Percentiles rank a stretch among this genome's conserved stretches.
These are phyloP conservation scores for Strigomonas galati DNA, from an alignment of 208 protist species.

Conservation along the genomic window DNA sequence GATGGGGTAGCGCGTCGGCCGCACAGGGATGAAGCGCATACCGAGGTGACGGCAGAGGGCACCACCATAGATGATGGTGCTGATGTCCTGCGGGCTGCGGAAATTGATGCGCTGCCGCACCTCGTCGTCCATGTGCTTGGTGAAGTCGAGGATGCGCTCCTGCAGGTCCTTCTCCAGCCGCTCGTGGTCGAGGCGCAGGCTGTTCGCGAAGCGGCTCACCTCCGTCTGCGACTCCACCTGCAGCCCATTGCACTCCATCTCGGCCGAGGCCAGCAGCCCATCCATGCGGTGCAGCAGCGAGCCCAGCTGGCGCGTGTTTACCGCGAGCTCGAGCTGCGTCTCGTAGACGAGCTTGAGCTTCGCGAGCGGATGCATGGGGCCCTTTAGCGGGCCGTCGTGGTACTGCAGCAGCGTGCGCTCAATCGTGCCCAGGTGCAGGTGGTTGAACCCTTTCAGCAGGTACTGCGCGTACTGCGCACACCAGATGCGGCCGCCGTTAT, in stretches of 20 bases:
- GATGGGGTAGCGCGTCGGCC: conserved; percentile 47
- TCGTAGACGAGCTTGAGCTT: conserved; percentile 89
- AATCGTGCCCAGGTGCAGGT: conserved; percentile 76
- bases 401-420: conserved; percentile 84
- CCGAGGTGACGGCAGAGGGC: conserved; percentile 77
- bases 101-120: conserved; percentile 87
- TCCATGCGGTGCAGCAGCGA: conserved; percentile 90
- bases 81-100: conserved; percentile 85
- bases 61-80: conserved; percentile 88
- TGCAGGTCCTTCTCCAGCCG: conserved; percentile 81
- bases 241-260: conserved; percentile 88
- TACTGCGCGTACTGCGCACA: conserved; percentile 93
- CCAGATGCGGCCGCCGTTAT: conserved; percentile 83
- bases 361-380: conserved; percentile 57
- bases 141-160: conserved; percentile 86
- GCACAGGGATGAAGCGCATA: conserved; percentile 61
- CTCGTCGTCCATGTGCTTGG: conserved; percentile 75
- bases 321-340: conserved; percentile 82
- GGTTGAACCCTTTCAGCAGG: conserved; percentile 76
- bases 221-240: conserved; percentile 70
- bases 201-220: conserved; percentile 61
- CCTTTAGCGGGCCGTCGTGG: conserved; percentile 65
- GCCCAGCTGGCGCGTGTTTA: conserved; percentile 71
- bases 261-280: conserved; percentile 83
- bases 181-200: conserved; percentile 60